A percentile compares a stretch with the other conserved stretches of the same genome.
phyloP scores from a whole-genome alignment of 139 green algal genomes.

The Coccomyxa sp. region DNA sequence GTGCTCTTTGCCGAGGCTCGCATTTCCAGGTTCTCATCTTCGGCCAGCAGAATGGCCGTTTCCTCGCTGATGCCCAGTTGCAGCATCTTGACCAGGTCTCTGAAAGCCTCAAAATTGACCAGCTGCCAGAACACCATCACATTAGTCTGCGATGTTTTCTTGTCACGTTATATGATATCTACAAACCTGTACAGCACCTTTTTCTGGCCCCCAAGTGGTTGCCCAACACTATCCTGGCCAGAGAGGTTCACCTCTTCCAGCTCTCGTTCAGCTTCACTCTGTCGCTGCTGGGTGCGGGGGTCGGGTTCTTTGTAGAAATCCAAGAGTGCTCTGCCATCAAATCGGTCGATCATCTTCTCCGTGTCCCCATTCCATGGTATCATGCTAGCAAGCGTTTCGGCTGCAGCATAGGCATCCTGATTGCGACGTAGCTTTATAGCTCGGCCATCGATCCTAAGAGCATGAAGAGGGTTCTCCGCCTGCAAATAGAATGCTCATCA shows the following conservation, averaged over 20 bases:
- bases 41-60: slow-evolving; percentile 27
- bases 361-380: slow-evolving; percentile 60
- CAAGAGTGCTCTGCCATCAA: slow-evolving; percentile 67
- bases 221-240: neutral
- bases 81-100: slow-evolving; percentile 58
- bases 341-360: slow-evolving; percentile 69
- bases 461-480: slow-evolving; percentile 54
- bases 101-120: slow-evolving; percentile 62
- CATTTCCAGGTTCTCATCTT: slow-evolving; percentile 53
- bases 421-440: slow-evolving; percentile 39
- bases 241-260: slow-evolving; percentile 46
- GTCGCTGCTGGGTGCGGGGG: slow-evolving; percentile 16
- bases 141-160: neutral
- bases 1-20: slow-evolving; percentile 37
- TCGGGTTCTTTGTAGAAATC: slow-evolving; percentile 67
- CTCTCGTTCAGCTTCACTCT: slow-evolving; percentile 44
- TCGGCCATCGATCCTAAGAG: slow-evolving; percentile 56
- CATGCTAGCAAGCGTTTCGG: slow-evolving; percentile 50
- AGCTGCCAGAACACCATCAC: slow-evolving; percentile 29
- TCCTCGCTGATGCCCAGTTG: slow-evolving; percentile 37
- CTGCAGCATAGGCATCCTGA: slow-evolving; percentile 39
- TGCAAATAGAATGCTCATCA: neutral
- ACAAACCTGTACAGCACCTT: neutral
- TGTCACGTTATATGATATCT: neutral
- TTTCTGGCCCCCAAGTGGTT: neutral